Evolutionary conservation across 2,329 filamentous ascomycete genomes (phyloP).

Genomic region (Whalleya microplaca): DNA sequence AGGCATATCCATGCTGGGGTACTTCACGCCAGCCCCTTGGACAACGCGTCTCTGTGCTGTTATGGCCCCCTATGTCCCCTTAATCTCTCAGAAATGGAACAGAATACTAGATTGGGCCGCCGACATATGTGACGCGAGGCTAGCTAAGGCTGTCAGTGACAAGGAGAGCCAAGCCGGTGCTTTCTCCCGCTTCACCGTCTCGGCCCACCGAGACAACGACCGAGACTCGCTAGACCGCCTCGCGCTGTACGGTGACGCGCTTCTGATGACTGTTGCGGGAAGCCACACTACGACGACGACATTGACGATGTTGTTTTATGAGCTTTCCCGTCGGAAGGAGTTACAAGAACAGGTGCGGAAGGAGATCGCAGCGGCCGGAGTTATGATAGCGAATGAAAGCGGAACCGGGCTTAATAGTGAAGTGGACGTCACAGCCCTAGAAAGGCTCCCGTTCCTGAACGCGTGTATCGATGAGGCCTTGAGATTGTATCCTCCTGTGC

Average conservation of each 20-base stretch:
- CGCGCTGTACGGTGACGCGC: conserved; percentile 19
- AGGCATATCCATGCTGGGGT: not conserved
- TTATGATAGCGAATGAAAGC: not conserved
- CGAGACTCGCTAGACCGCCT: conserved; percentile 7
- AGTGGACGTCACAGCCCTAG: not conserved
- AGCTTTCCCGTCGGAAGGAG: conserved; percentile 7
- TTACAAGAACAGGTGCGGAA: conserved; percentile 6
- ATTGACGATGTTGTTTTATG: conserved; percentile 16
- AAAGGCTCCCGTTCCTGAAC: conserved; percentile 7
- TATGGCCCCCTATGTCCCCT: not conserved
- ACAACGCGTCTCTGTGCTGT: not conserved
- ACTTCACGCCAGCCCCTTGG: not conserved
- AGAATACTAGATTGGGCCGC: not conserved
- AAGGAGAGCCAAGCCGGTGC: not conserved
- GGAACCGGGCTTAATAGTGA: not conserved
- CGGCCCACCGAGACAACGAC: conserved; percentile 6
- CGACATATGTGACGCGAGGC: not conserved
- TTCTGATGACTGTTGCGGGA: conserved; percentile 13
- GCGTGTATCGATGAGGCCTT: conserved; percentile 18
- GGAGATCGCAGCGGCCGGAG: conserved; percentile 2
- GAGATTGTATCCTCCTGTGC: conserved; percentile 14
- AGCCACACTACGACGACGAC: conserved; percentile 13
- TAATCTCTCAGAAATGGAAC: not conserved
- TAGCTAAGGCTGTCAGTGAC: not conserved
- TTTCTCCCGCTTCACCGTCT: conserved; percentile 15